Evolutionary conservation across 2,329 filamentous ascomycete genomes (phyloP), one percentile per base, ranked within the genome.

Genomic region (Byssochlamys sp.): DNA sequence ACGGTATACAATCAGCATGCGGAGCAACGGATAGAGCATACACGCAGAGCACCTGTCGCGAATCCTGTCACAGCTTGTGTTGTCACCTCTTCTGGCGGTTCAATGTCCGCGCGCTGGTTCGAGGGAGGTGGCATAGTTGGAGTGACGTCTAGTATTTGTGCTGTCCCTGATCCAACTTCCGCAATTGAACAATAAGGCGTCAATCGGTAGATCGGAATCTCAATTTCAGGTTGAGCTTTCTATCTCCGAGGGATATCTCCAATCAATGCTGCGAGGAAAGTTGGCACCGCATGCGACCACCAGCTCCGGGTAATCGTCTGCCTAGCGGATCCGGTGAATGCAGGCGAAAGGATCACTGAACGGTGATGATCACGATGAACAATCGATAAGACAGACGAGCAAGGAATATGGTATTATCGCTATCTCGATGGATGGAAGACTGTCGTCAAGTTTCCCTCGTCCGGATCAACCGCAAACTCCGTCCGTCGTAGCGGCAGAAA

Each of bases 61-160:
- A 78, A 78, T 50, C 75, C 75, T 48, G 71, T 69, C 57, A 69
- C 67, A 2, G 73, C 75, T 58, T 75, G 66, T 19, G 68, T 68
- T 11, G 71, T 73, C 62, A 77, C 66, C 60, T 77, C 70, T 19
- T 70, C 70, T 1, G 76, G 74, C 19, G 74, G 74, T 52, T 76
- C 73, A 52, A 73, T 69, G 45, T 74, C 70, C 25, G 66, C 67
- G 60, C 67, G 66, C 49, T 75, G 71, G 54, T 63, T 67, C 9
- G 73, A 70, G 26, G 75, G 72, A n/a, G 75, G 68, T 50, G 75
- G 74, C 75, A 77, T 77, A 24, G 55, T 12, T 25, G 6, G 9
- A 59, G 19, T 33, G 35, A 59, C 7, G 55, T 39, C 14, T 14
- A 11, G n/a, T 45, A 9, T 51, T 28, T n/a, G 19, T 24, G 4